These are phyloP conservation scores for Ananas comosus DNA, from an alignment of 176 grass and related monocot genomes.

Conservation along the genomic window DNA sequence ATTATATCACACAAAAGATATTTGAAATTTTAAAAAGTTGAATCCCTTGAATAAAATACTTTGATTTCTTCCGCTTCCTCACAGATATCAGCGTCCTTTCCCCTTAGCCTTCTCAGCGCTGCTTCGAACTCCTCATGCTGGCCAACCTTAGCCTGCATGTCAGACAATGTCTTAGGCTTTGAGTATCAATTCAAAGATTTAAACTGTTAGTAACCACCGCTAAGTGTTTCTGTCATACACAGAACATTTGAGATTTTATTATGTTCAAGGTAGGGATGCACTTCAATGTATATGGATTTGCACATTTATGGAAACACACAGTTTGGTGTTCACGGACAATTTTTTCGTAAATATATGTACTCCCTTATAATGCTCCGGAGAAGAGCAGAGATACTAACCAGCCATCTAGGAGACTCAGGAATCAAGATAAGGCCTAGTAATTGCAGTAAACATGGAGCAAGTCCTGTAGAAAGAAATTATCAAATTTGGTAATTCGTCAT, in stretches of 20 bases:
- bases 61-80: conserved; percentile 61
- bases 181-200: not conserved
- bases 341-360: not conserved
- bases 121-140: conserved; percentile 23
- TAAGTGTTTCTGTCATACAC: not conserved
- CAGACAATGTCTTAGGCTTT: not conserved
- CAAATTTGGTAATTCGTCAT: not conserved
- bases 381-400: conserved; percentile 37
- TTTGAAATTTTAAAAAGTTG: conserved; percentile 1
- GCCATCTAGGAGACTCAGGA: conserved; percentile 84
- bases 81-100: conserved; percentile 37
- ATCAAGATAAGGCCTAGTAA: conserved; percentile 52
- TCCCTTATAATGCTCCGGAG: not conserved
- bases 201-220: too few relatives aligned
- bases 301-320: not conserved
- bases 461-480: conserved; percentile 29
- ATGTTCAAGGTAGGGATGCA: not conserved
- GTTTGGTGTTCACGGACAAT: not conserved
- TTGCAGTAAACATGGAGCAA: conserved; percentile 56
- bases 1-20: conserved; percentile 2
- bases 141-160: conserved; percentile 41
- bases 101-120: conserved; percentile 55
- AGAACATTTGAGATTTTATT: not conserved
- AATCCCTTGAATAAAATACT: conserved; percentile 27
- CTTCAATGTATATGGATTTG: not conserved